These are phyloP conservation scores for Vanderwaltozyma polyspora DNA, from an alignment of 805 yeast genomes.

Conservation along the genomic window DNA sequence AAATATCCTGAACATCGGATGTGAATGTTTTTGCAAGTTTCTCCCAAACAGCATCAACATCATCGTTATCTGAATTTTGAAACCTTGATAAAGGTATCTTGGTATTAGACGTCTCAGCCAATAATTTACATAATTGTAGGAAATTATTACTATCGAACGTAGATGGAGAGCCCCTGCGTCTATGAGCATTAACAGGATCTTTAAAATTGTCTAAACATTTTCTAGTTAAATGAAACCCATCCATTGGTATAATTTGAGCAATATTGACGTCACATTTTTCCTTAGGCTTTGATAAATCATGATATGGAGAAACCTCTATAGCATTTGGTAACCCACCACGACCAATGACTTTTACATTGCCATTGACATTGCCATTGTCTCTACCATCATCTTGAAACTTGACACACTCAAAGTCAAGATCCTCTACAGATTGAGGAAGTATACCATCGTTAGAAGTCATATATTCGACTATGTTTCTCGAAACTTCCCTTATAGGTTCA, in stretches of 20 bases:
- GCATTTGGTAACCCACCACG: conserved; percentile 25
- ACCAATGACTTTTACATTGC: conserved; percentile 13
- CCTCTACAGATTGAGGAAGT: conserved; percentile 15
- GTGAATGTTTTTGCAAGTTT: conserved; percentile 13
- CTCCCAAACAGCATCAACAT: conserved; percentile 5
- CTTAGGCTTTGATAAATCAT: background rate
- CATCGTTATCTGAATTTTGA: conserved; percentile 3
- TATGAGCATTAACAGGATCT: conserved; percentile 46
- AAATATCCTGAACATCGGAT: conserved; percentile 27
- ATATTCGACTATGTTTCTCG: conserved; percentile 1
- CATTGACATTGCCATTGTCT: conserved; percentile 16
- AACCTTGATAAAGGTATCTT: conserved; percentile 2
- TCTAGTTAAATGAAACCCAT: conserved; percentile 63
- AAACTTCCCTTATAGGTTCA: too few species aligned
- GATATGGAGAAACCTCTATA: conserved; percentile 6
- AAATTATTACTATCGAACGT: conserved; percentile 60
- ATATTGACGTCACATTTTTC: conserved; percentile 3
- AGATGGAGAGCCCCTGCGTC: conserved; percentile 72
- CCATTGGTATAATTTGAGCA: conserved; percentile 55
- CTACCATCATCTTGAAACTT: conserved; percentile 5
- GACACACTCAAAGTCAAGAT: conserved; percentile 12
- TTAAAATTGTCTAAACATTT: conserved; percentile 35
- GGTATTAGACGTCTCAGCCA: conserved; percentile 12
- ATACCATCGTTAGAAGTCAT: conserved; percentile 9
- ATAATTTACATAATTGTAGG: conserved; percentile 13